Evolutionary conservation across 768 basidiomycete species (phyloP).

Genomic region (Xerocomellus intermedius): DNA sequence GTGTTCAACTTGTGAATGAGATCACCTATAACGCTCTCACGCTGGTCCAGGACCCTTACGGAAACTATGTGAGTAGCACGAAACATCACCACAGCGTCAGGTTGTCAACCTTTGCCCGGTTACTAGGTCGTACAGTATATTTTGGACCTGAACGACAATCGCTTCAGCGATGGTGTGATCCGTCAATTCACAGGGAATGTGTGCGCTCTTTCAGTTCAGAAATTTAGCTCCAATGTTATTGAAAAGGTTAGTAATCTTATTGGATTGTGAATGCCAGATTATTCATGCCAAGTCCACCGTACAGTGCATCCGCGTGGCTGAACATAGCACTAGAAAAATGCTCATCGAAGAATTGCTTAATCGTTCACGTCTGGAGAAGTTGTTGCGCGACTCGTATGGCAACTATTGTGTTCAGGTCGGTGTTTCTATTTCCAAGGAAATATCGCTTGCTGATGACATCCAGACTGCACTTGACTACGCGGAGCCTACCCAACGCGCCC

Average conservation of each 20-base stretch:
- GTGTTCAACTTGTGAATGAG: conserved; percentile 95
- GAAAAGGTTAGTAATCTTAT: conserved; percentile 66
- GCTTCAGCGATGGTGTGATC: conserved; percentile 97
- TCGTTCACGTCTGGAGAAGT: conserved; percentile 90
- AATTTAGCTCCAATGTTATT: conserved; percentile 99
- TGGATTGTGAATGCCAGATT: background rate
- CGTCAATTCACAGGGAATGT: conserved; percentile 98
- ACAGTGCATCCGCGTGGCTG: conserved; percentile 88
- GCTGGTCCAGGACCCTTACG: conserved; percentile 95
- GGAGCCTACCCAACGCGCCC: conserved; percentile 86
- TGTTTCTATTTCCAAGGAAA: conserved; percentile 7
- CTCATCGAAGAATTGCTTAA: conserved; percentile 95
- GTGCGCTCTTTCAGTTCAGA: conserved; percentile 96
- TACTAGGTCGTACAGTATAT: conserved; percentile 95
- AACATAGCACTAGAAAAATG: conserved; percentile 90
- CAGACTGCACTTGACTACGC: conserved; percentile 98
- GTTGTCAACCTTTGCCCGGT: conserved; percentile 3
- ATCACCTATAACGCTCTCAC: conserved; percentile 98
- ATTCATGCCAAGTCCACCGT: background rate
- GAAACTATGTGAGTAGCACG: conserved; percentile 69
- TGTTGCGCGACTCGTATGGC: conserved; percentile 93
- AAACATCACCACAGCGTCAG: background rate
- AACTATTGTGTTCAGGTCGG: conserved; percentile 91
- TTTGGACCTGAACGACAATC: conserved; percentile 95
- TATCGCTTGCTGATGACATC: conserved; percentile 14